These are phyloP conservation scores for Magnolia sinica DNA, from an alignment of 164 flowering plant genomes.

Conservation along the genomic window DNA sequence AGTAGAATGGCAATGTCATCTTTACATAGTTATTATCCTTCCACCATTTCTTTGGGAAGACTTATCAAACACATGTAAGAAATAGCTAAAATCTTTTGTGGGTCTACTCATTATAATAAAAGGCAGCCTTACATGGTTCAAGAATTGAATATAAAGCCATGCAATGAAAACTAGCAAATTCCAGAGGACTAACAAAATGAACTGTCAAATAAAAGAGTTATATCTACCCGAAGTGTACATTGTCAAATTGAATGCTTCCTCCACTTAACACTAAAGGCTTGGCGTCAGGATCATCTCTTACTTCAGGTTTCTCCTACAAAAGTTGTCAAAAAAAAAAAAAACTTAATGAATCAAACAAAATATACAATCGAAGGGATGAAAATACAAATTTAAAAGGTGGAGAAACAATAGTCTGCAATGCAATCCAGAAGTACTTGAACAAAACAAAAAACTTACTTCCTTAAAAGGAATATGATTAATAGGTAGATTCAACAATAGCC, in stretches of 20 bases:
- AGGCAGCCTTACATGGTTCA: neutral
- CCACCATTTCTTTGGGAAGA: neutral
- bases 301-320: slow-evolving; percentile 70
- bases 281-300: slow-evolving; percentile 51
- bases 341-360: too few species aligned
- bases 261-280: slow-evolving; percentile 64
- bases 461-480: neutral
- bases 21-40: neutral
- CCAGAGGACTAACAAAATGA: neutral
- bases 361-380: too few species aligned
- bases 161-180: neutral
- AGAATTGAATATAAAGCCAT: neutral
- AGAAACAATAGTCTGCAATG: too few species aligned
- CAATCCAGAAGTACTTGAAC: too few species aligned
- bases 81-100: neutral
- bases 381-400: too few species aligned
- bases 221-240: slow-evolving; percentile 86
- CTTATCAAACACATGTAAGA: neutral
- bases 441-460: neutral
- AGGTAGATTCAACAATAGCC: neutral
- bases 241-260: slow-evolving; percentile 78
- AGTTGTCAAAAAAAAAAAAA: neutral
- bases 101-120: neutral
- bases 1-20: neutral
- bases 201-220: neutral